Base-by-base conservation (phyloP, 208 protist genomes). In the Wallacemonas rigidus region DNA sequence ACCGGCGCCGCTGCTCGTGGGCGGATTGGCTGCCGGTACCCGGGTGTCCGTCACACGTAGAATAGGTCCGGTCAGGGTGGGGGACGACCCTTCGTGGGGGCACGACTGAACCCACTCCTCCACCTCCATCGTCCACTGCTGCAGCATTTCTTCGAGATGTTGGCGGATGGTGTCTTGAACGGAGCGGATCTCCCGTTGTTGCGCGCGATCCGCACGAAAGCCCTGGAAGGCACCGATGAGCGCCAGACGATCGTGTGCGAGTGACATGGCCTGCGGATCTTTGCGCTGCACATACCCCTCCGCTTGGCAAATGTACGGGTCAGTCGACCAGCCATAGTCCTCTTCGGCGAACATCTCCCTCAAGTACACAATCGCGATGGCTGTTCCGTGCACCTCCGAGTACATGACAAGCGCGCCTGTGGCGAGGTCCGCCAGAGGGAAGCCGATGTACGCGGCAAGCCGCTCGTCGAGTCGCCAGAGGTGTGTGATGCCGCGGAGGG, bases 351-450 rank as follows among this genome's bases (percentile, higher is more conserved):
- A 91, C 61, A 95, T 77, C 35, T 91, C 64, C 41, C 85, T 72
- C 62, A 97, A 77, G 58, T 90, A 97, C 35, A 86, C 88, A 7
- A 97, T 72, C 12, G 90, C 91, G n/a, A 92, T 90, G 11, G 91
- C 93, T 47, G 83, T 91, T 26, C 93, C 93, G 48, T 88, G 86
- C 53, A 92, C 82, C 70, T 91, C 85, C 14, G 86, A 94, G 54
- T 88, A 83, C 11, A 62, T 68, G 17, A 67, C 63, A 67, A 96
- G 69, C 60, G 85, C 80, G 26, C 75, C 69, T 47, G 77, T 83
- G 3, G 86, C 74, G 50, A 89, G 72, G 62, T 86, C 82, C 2
- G 44, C 55, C 3, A 94, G 65, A 3, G 87, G 77, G 65, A 82
- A 71, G 14, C 89, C 89, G 68, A 97, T 83, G 64, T 90, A 94